Evolutionary conservation across 164 flowering plant genomes (phyloP), one percentile per base, ranked within the genome.

Genomic region (grape (Vitis vinifera)): DNA sequence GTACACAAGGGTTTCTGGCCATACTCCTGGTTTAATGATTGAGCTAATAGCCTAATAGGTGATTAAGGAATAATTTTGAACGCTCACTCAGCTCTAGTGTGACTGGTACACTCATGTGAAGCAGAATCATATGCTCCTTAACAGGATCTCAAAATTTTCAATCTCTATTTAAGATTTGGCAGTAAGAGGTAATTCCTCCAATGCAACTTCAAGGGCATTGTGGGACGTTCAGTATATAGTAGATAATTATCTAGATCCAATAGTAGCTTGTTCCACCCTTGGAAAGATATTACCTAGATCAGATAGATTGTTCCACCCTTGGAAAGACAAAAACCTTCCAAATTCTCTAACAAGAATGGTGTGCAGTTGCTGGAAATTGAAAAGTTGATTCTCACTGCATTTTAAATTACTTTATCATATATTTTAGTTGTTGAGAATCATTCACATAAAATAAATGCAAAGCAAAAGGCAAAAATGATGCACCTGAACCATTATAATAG

Each of bases 401-500:
- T 52, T 6, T 51, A 14, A 10, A 47, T 51, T 59, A 68, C 29
- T 19, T 59, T 10, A 0, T 37, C 17, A 37, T 37, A 37, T 37
- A 37, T 37, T 12, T 10, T 51, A 48, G 8, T 17, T 13, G 47
- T 16, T 17, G 47, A 17, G 9, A 5, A 29, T 51, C 63, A 62
- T 47, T 30, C 64, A 27, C n/a, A 37, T 4, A 50, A 19, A 17
- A 53, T 37, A 65, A 47, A 44, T 0, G 16, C 10, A 9, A 63
- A 44, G 66, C 55, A 52, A 55, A 29, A 67, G 44, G 13, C 27
- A 59, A 75, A 29, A 48, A 56, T 16, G 23, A 69, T 81, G 31
- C 53, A 93, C 99, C 97, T 95, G 99, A 78, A 91, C 91, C 99
- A 95, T 95, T 75, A 89, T 76, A 62, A 95, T 84, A 62, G 99